These are phyloP conservation scores for Backusella macrospora DNA, from an alignment of 192 early-diverging fungal species.

Conservation along the genomic window DNA sequence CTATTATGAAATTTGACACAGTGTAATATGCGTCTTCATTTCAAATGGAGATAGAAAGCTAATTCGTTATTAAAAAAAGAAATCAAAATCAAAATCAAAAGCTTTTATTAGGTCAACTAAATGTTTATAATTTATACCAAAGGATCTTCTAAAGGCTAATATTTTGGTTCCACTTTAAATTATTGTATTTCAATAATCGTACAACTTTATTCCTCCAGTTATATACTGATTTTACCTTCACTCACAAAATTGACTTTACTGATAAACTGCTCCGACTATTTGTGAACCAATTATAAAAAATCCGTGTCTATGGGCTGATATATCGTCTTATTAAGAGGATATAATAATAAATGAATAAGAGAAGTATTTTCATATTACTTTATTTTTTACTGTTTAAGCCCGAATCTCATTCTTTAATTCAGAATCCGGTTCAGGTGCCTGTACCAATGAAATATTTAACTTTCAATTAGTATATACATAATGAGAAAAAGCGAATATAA, in stretches of 20 bases:
- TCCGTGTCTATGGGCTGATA: not conserved
- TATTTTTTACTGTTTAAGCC: not conserved
- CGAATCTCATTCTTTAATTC: not conserved
- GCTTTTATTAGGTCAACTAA: not conserved
- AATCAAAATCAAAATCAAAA: not conserved
- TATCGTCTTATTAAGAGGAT: not conserved
- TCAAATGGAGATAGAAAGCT: not conserved
- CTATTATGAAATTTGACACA: not conserved
- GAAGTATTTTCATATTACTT: not conserved
- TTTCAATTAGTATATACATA: not conserved
- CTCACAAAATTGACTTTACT: not conserved
- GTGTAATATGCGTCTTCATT: not conserved
- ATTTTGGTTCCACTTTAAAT: not conserved
- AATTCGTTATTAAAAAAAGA: not conserved
- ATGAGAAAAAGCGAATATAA: not conserved
- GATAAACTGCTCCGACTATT: conserved; percentile 1
- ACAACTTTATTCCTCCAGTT: not conserved
- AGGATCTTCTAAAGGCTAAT: not conserved
- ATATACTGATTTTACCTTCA: not conserved
- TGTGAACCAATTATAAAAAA: not conserved
- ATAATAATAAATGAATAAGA: not conserved
- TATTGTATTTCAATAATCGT: not conserved
- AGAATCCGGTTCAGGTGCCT: not conserved
- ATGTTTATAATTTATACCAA: not conserved
- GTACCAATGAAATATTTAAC: not conserved